A percentile compares a stretch with the other conserved stretches of the same genome.
Evolutionary conservation across 768 basidiomycete species (phyloP).

Genomic region (Lactarius quietus): DNA sequence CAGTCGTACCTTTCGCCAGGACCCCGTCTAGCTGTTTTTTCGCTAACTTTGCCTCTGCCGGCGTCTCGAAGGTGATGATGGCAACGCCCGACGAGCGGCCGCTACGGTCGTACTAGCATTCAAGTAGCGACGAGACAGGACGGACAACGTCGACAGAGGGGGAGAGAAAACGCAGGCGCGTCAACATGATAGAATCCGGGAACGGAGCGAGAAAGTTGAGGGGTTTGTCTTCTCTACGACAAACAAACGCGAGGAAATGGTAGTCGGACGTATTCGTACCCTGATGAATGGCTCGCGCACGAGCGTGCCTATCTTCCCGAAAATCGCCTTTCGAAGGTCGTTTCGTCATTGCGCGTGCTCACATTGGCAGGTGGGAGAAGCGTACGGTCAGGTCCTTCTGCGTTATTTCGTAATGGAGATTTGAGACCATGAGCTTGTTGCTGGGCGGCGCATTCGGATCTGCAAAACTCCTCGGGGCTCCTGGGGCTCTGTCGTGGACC

Average conservation of each 20-base stretch:
- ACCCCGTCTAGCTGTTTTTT: constrained; percentile 85
- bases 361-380: constrained; percentile 12
- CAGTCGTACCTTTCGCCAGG: constrained; percentile 72
- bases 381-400: constrained; percentile 84
- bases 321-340: constrained; percentile 60
- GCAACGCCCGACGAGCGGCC: constrained; percentile 88
- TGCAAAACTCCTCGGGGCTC: neutral
- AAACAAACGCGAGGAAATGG: constrained; percentile 44
- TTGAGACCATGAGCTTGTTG: constrained; percentile 66
- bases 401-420: constrained; percentile 89
- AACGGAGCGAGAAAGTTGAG: constrained; percentile 40
- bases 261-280: constrained; percentile 65
- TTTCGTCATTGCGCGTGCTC: neutral
- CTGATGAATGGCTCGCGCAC: constrained; percentile 90
- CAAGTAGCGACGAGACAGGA: constrained; percentile 38
- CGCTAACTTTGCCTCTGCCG: constrained; percentile 74
- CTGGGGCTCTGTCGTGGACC: constrained; percentile 22
- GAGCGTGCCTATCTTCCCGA: constrained; percentile 90
- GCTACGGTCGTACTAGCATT: constrained; percentile 88
- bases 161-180: constrained; percentile 18
- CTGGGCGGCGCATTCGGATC: neutral
- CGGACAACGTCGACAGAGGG: constrained; percentile 11
- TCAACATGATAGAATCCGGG: constrained; percentile 21
- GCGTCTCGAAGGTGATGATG: constrained; percentile 72
- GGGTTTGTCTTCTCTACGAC: constrained; percentile 61